These are phyloP conservation scores for Entelexis sorbosivorans DNA, from an alignment of 1,139 yeast species.

Conservation along the genomic window DNA sequence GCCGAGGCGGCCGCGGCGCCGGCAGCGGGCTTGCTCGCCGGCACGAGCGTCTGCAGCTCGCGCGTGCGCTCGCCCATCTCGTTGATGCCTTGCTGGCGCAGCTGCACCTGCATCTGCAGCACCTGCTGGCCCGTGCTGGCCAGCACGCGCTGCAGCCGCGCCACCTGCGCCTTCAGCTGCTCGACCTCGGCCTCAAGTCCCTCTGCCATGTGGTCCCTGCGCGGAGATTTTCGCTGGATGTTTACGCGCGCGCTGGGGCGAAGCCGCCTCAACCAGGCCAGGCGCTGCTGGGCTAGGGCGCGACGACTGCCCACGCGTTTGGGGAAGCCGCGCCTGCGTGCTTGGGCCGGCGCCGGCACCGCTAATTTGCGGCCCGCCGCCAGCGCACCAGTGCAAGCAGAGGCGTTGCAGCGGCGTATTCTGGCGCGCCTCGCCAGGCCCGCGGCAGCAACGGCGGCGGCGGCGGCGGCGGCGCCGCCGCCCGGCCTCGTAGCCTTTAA, in stretches of 20 bases:
- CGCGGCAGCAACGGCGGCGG: no score
- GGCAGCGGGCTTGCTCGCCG: slow-evolving; percentile 3
- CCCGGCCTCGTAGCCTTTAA: no score
- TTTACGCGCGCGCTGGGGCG: background rate
- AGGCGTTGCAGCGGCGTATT: no score
- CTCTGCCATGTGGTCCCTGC: background rate
- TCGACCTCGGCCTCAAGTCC: slow-evolving; percentile 25
- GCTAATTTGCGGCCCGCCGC: no score
- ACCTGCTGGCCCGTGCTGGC: slow-evolving; percentile 70
- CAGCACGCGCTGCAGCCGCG: slow-evolving; percentile 31
- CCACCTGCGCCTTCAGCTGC: slow-evolving; percentile 27
- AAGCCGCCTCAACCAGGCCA: background rate
- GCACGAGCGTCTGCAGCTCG: slow-evolving; percentile 30
- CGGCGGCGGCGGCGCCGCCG: no score
- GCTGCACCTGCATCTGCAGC: slow-evolving; percentile 50
- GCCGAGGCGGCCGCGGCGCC: background rate
- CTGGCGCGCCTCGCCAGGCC: no score
- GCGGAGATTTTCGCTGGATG: background rate
- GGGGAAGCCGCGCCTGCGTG: no score
- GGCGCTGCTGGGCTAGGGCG: background rate
- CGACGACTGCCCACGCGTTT: background rate
- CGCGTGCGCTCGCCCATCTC: slow-evolving; percentile 25
- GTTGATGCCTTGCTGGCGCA: slow-evolving; percentile 30
- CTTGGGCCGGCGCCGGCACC: no score
- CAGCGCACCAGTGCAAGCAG: no score